Evolutionary conservation across 2,329 filamentous ascomycete species (phyloP), one percentile per base, ranked within the genome.

Genomic region (Neonectria coccinea): DNA sequence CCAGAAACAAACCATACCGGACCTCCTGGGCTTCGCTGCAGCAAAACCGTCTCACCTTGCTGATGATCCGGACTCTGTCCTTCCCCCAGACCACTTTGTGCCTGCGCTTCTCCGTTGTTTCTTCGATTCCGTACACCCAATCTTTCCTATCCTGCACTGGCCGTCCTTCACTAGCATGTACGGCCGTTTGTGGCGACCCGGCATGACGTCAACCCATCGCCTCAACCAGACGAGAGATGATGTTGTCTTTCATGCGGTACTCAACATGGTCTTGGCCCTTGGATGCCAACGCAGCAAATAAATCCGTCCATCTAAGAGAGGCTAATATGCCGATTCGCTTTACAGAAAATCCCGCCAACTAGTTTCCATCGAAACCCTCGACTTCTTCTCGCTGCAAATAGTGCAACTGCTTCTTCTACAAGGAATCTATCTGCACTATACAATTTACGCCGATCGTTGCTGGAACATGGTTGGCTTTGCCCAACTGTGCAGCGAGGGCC

Each of bases 251-350:
- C 41, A 44, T 5, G 41, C 18, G n/a, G 12, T 20, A 11, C 41
- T 44, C 18, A 44, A 44, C n/a, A 44, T 44, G 41, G 41, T 44
- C 41, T 20, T 44, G 18, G 41, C 41, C 41, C 41, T 44, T 44
- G 42, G 42, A 45, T 45, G 18, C 12, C 42, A 45, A 25, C 42
- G 42, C 20, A 45, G 18, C 20, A 18, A 45, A 25, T 10, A 25
- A 25, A 25, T 45, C 11, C n/a, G 9, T 16, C 7, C 42, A 45
- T 11, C 2, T 11, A 4, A 45, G 4, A 22, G 20, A 14, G 16
- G 22, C 18, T 10, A 14, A 14, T 22, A 22, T 14, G 42, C 42
- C 20, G 42, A 45, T 25, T 22, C 8, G 22, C 8, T 45, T 6
- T 45, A 45, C 20, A 45, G 5, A 12, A 20, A 25, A 25, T 45